Conservation (phyloP, 2,329 filamentous ascomycete species). For the Pseudogymnoascus sp. region DNA sequence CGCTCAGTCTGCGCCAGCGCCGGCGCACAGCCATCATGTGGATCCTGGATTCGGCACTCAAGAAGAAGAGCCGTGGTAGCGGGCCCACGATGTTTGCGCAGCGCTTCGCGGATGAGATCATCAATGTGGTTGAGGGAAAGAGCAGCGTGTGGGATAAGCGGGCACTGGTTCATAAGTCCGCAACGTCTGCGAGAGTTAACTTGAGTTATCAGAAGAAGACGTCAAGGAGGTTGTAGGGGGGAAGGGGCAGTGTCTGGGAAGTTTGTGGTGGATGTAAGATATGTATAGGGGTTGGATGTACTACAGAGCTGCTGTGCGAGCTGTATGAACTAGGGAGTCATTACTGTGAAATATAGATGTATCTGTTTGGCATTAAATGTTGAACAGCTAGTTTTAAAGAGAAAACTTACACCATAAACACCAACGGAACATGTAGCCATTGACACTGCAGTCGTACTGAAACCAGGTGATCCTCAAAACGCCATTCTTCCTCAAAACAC, state of each 20-base stretch:
- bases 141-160: constrained; percentile 81
- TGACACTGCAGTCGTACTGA: not conserved
- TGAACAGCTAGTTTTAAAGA: not conserved
- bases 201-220: constrained; percentile 35
- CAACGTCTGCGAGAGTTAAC: constrained; percentile 71
- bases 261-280: not conserved
- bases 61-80: constrained; percentile 65
- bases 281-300: constrained; percentile 1
- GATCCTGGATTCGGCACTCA: constrained; percentile 79
- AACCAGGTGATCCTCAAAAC: not conserved
- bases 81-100: constrained; percentile 66
- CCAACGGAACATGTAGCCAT: not conserved
- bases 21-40: constrained; percentile 74
- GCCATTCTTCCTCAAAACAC: not conserved
- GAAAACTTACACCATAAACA: not conserved
- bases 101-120: constrained; percentile 75
- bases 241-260: not conserved
- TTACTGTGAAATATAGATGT: not conserved
- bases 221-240: not conserved
- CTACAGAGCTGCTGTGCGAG: not conserved
- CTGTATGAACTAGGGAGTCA: not conserved
- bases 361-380: not conserved
- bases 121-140: constrained; percentile 79
- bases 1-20: constrained; percentile 66
- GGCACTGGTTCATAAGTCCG: constrained; percentile 69